Evolutionary conservation across 2,329 filamentous ascomycete species (phyloP).

Genomic region (Elsinoe arachidis): DNA sequence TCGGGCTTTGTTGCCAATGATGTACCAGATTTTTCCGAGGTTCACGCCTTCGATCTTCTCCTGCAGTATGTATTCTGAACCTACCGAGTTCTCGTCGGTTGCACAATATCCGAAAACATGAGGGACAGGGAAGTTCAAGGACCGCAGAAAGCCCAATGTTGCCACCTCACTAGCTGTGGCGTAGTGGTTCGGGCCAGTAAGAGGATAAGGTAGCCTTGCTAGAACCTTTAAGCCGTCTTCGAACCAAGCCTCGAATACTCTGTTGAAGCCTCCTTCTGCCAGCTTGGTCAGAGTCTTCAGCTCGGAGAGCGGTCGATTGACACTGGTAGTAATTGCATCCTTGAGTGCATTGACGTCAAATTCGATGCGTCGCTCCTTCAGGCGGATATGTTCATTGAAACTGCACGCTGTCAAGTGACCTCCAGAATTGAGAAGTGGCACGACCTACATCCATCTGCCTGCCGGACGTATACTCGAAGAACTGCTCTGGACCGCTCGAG

Average conservation of each 20-base stretch:
- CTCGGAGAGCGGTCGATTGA: constrained; percentile 17
- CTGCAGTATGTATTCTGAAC: constrained; percentile 23
- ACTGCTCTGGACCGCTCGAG: background rate
- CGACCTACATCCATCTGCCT: constrained; percentile 7
- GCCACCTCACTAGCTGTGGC: constrained; percentile 23
- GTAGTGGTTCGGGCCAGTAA: constrained; percentile 14
- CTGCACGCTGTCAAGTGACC: background rate
- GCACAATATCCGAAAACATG: constrained; percentile 19
- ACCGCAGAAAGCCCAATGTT: constrained; percentile 20
- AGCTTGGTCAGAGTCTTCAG: constrained; percentile 25
- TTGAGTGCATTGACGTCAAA: constrained; percentile 32
- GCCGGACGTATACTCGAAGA: constrained; percentile 6
- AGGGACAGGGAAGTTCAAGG: constrained; percentile 19
- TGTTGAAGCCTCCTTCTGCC: constrained; percentile 10
- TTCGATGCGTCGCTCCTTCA: constrained; percentile 22
- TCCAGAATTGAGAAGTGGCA: too few species aligned
- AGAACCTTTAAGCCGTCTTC: constrained; percentile 15
- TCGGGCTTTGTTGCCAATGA: constrained; percentile 19
- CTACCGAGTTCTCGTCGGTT: constrained; percentile 20
- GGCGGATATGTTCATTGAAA: background rate
- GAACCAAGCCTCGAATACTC: background rate
- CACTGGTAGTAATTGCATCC: constrained; percentile 24
- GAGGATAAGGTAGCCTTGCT: constrained; percentile 20
- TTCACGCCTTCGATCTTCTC: constrained; percentile 18
- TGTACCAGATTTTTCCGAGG: constrained; percentile 18